These are phyloP conservation scores for Baudoinia panamericana DNA, from an alignment of 495 filamentous ascomycete genomes.

Conservation along the genomic window DNA sequence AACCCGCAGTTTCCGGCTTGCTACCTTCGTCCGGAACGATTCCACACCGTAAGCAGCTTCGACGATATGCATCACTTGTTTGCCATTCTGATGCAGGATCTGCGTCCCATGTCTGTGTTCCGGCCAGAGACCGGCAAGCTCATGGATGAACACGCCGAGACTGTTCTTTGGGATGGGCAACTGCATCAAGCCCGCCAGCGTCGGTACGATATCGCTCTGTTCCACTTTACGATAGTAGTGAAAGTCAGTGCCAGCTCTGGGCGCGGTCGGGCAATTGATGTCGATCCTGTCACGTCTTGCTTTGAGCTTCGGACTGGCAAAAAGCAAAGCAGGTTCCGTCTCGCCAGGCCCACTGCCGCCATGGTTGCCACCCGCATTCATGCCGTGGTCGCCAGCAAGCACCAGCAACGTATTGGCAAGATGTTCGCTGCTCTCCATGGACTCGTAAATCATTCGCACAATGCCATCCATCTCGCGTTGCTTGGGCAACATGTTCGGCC, in stretches of 20 bases:
- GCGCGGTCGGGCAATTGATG: slow-evolving; percentile 31
- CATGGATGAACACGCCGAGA: slow-evolving; percentile 71
- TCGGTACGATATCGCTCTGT: slow-evolving; percentile 86
- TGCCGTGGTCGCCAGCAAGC: slow-evolving; percentile 87
- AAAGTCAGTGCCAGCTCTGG: slow-evolving; percentile 41
- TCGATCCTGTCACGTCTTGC: slow-evolving; percentile 30
- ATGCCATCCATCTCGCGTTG: slow-evolving; percentile 89
- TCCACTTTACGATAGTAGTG: slow-evolving; percentile 73
- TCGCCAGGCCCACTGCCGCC: slow-evolving; percentile 86
- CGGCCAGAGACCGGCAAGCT: slow-evolving; percentile 64
- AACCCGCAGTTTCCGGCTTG: neutral
- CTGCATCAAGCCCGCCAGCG: slow-evolving; percentile 73
- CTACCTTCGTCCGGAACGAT: neutral
- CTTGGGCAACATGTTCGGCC: slow-evolving; percentile 82
- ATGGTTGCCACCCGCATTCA: slow-evolving; percentile 98
- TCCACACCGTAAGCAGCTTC: slow-evolving; percentile 49
- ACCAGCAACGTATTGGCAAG: slow-evolving; percentile 70
- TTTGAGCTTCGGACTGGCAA: slow-evolving; percentile 77
- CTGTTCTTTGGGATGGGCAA: slow-evolving; percentile 89
- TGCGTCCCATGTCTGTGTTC: slow-evolving; percentile 34
- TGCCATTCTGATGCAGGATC: slow-evolving; percentile 60
- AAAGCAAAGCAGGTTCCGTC: slow-evolving; percentile 82
- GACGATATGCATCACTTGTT: slow-evolving; percentile 63
- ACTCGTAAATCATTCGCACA: slow-evolving; percentile 59
- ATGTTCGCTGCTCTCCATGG: slow-evolving; percentile 54